These are phyloP conservation scores for Umbelopsis sp. DNA, from an alignment of 192 early-diverging fungal species.

Conservation along the genomic window DNA sequence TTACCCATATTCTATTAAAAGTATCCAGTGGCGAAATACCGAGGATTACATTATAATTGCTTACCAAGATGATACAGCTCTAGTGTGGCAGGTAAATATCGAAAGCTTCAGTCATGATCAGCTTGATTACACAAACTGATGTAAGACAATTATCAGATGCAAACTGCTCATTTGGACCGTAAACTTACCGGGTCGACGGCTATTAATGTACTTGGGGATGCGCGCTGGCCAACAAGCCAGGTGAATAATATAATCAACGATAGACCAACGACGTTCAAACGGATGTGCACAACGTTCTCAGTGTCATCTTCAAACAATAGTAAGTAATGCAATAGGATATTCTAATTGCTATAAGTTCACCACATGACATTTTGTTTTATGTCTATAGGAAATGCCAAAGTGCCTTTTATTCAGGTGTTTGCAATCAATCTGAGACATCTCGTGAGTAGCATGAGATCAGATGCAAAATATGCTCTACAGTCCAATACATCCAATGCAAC, in stretches of 20 bases:
- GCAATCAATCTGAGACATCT: slow-evolving; percentile 6
- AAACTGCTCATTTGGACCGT: slow-evolving; percentile 76
- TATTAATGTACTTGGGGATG: slow-evolving; percentile 59
- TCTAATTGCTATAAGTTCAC: not conserved
- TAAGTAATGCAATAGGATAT: not conserved
- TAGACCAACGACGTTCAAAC: slow-evolving; percentile 1
- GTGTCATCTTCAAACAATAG: slow-evolving; percentile 1
- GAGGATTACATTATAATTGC: slow-evolving; percentile 71
- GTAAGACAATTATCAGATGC: slow-evolving; percentile 45
- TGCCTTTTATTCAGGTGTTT: slow-evolving; percentile 2
- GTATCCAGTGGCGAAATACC: slow-evolving; percentile 66
- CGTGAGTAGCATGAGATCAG: not conserved
- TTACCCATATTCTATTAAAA: slow-evolving; percentile 50
- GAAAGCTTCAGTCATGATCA: too few relatives aligned
- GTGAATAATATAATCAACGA: slow-evolving; percentile 3
- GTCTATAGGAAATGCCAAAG: not conserved
- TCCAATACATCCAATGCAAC: not conserved
- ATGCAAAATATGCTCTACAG: slow-evolving; percentile 1
- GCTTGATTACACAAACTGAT: too few relatives aligned
- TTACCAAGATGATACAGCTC: slow-evolving; percentile 61
- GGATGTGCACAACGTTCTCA: not conserved
- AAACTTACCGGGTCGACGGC: slow-evolving; percentile 54
- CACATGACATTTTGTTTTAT: not conserved
- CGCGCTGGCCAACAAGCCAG: slow-evolving; percentile 53
- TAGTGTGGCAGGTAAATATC: slow-evolving; percentile 74